Evolutionary conservation across 2,329 filamentous ascomycete genomes (phyloP).

Genomic region (Hysterium pulicare): DNA sequence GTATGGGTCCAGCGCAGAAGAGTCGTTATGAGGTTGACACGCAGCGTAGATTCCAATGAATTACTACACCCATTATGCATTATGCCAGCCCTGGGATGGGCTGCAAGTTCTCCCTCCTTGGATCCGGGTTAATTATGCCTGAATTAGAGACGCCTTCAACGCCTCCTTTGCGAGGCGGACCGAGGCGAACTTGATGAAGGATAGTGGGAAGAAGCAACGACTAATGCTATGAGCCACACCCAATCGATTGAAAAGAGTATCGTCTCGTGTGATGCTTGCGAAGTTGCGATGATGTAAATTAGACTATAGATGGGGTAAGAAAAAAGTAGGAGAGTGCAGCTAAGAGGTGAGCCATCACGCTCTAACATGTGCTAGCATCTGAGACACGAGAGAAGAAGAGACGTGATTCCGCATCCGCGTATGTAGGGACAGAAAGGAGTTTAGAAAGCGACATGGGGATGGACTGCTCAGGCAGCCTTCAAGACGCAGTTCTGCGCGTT

Average conservation of each 20-base stretch:
- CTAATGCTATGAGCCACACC: background rate
- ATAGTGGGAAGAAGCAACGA: conserved; percentile 2
- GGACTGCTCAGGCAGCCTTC: background rate
- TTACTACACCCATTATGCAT: background rate
- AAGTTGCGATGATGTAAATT: background rate
- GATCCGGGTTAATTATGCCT: conserved; percentile 23
- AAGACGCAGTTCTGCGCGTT: background rate
- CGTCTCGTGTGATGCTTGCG: conserved; percentile 12
- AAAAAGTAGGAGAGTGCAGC: background rate
- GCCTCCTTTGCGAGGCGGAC: too few species aligned
- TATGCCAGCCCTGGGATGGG: background rate
- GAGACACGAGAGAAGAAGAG: too few species aligned
- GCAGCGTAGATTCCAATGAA: too few species aligned
- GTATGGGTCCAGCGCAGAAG: too few species aligned
- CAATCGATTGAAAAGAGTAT: background rate
- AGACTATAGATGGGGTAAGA: background rate
- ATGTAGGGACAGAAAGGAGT: too few species aligned
- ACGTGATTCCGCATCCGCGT: too few species aligned
- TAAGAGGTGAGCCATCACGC: too few species aligned
- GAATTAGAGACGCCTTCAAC: too few species aligned
- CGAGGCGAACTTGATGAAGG: conserved; percentile 1
- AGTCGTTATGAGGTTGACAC: too few species aligned
- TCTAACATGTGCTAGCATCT: too few species aligned
- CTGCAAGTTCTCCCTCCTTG: background rate
- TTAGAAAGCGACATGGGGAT: background rate